phyloP scores from a whole-genome alignment of 1,284 basidiomycete species.

The Trametes polyzona region DNA sequence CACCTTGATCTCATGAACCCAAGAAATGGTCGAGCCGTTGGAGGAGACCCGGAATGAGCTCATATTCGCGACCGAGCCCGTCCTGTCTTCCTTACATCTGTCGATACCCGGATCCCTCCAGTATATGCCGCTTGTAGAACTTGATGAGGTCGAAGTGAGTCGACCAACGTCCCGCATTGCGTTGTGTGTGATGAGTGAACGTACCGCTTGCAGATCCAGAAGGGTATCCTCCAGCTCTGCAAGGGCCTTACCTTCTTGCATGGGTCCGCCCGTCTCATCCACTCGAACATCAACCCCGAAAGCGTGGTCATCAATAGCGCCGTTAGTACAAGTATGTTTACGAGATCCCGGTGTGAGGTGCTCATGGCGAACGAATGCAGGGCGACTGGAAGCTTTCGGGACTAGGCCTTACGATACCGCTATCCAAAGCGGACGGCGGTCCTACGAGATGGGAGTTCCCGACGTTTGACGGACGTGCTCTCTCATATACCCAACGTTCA shows the following conservation, averaged over 20 bases:
- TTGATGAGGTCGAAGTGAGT: slow-evolving; percentile 89
- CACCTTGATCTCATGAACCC: not conserved
- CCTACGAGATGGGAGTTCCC: slow-evolving; percentile 88
- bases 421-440: slow-evolving; percentile 72
- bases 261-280: slow-evolving; percentile 87
- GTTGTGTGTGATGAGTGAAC: not conserved
- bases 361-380: slow-evolving; percentile 45
- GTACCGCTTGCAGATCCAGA: slow-evolving; percentile 76
- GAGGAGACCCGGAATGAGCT: slow-evolving; percentile 91
- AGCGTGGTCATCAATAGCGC: slow-evolving; percentile 86
- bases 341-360: not conserved
- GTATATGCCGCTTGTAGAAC: slow-evolving; percentile 62
- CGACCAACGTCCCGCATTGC: too few species aligned
- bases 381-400: slow-evolving; percentile 99
- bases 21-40: slow-evolving; percentile 97
- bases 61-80: slow-evolving; percentile 91
- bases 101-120: slow-evolving; percentile 70
- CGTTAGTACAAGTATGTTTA: slow-evolving; percentile 50
- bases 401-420: slow-evolving; percentile 83
- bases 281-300: slow-evolving; percentile 89
- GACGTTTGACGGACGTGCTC: slow-evolving; percentile 81
- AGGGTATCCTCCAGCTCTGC: slow-evolving; percentile 92
- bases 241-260: slow-evolving; percentile 95
- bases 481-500: slow-evolving; percentile 86
- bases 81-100: slow-evolving; percentile 78